These are phyloP conservation scores for Echeveria elegans DNA, from an alignment of 164 flowering plant species.

Conservation along the genomic window DNA sequence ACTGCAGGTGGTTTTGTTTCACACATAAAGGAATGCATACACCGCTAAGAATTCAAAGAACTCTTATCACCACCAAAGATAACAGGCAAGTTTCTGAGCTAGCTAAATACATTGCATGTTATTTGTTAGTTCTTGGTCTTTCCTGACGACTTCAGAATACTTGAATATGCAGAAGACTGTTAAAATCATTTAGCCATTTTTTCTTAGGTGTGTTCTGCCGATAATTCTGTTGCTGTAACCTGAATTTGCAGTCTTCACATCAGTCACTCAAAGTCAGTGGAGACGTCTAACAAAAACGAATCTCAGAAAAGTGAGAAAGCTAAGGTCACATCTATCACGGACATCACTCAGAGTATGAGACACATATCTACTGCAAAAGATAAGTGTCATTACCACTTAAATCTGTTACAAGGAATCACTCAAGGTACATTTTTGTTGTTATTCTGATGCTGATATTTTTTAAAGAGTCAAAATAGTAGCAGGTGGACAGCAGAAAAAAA, in stretches of 20 bases:
- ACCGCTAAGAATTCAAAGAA: slow-evolving; percentile 15
- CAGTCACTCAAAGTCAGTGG: slow-evolving; percentile 17
- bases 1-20: slow-evolving; percentile 15
- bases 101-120: background rate
- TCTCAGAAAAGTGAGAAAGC: slow-evolving; percentile 16
- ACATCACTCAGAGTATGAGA: slow-evolving; percentile 10
- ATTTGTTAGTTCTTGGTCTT: background rate
- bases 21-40: slow-evolving; percentile 12
- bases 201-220: background rate
- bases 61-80: slow-evolving; percentile 1
- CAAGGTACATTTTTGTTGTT: slow-evolving; percentile 24
- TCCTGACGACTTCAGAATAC: background rate
- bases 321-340: slow-evolving; percentile 10
- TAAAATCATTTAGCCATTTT: background rate
- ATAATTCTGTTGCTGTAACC: background rate
- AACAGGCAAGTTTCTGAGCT: slow-evolving; percentile 13
- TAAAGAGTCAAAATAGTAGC: background rate
- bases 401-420: slow-evolving; percentile 20
- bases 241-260: slow-evolving; percentile 26
- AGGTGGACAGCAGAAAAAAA: slow-evolving; percentile 25
- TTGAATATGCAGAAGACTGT: background rate
- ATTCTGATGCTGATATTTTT: background rate
- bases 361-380: slow-evolving; percentile 16
- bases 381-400: slow-evolving; percentile 20
- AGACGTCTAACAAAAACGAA: slow-evolving; percentile 16